These are phyloP conservation scores for Mariannaea elegans DNA, from an alignment of 2,329 filamentous ascomycete species.

Conservation along the genomic window DNA sequence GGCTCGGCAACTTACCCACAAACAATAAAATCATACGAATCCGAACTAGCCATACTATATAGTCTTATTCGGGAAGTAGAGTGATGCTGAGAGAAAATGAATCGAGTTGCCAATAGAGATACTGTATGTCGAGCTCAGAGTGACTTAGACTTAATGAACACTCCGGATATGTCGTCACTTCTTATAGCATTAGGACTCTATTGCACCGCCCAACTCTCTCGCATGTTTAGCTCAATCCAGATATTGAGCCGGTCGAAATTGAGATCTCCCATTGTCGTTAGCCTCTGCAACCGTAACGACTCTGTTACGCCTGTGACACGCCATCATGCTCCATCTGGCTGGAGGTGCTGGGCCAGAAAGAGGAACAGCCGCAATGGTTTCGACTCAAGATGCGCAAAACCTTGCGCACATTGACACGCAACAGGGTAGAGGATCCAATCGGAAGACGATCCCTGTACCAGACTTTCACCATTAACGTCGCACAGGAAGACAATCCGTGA, in stretches of 20 bases:
- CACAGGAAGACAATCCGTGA: background rate
- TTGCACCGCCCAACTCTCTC: background rate
- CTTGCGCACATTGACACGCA: conserved; percentile 1
- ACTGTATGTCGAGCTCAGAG: background rate
- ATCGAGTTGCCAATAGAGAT: background rate
- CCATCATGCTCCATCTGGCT: background rate
- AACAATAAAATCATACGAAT: conserved; percentile 46
- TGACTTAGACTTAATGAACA: background rate
- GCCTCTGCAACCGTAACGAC: conserved; percentile 17
- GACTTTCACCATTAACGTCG: conserved; percentile 10
- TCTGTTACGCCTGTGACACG: conserved; percentile 15
- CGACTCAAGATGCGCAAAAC: background rate
- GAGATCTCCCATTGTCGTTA: conserved; percentile 3
- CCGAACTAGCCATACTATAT: conserved; percentile 29
- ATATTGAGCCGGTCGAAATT: conserved; percentile 5
- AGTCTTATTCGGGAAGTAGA: background rate
- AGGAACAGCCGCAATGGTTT: background rate
- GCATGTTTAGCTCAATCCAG: background rate
- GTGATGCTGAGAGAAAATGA: background rate
- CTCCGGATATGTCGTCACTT: background rate
- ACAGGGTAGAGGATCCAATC: conserved; percentile 1
- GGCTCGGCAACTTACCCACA: conserved; percentile 43
- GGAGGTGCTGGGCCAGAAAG: background rate
- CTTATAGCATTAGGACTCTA: conserved; percentile 11
- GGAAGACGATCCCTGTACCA: background rate